Evolutionary conservation across 148 eudicot species (phyloP), one percentile per base, ranked within the genome.

Genomic region (Pharnaceum exiguum): DNA sequence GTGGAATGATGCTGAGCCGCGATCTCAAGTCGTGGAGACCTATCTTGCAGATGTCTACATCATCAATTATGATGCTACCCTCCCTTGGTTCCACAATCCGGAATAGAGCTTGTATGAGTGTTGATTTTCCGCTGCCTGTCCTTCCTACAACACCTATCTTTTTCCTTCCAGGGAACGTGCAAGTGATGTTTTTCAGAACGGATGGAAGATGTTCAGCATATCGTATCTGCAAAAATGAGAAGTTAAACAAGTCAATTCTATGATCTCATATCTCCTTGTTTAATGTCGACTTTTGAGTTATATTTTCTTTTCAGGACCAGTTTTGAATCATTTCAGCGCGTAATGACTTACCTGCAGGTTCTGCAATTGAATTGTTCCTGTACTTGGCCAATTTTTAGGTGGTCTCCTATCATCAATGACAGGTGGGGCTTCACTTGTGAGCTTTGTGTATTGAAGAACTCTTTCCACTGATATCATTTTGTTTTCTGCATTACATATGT

Each of bases 401-500:
- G 85, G 96, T 66, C 83, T 80, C 44, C 62, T 46, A 43, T 84
- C 80, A 38, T 83, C 82, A 53, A 84, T 71, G 29, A 78, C 77
- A 26, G 84, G 68, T 55, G 99, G 89, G 26, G 96, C 85, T 70
- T 94, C 95, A 71, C 89, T 86, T 18, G 70, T 74, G 67, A 94
- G 72, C 54, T 84, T 89, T 28, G 96, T 83, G 77, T 94, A 94
- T 54, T 94, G 99, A 63, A 94, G 77, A 74, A 94, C 72, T 22
- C 96, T 82, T 80, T 94, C 99, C 24, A 89, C 99, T 27, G 96
- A 94, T 55, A 94, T 94, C 95, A 94, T 94, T 68, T 94, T 94
- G 48, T 89, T 94, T 74, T 94, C 99, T 12, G 95, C 95, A 70
- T 94, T 86, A 77, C 99, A 94, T 58, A 94, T 82, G 39, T 85